These are phyloP conservation scores for Ehretia macrophylla DNA, from an alignment of 257 asterid genomes.

Conservation along the genomic window DNA sequence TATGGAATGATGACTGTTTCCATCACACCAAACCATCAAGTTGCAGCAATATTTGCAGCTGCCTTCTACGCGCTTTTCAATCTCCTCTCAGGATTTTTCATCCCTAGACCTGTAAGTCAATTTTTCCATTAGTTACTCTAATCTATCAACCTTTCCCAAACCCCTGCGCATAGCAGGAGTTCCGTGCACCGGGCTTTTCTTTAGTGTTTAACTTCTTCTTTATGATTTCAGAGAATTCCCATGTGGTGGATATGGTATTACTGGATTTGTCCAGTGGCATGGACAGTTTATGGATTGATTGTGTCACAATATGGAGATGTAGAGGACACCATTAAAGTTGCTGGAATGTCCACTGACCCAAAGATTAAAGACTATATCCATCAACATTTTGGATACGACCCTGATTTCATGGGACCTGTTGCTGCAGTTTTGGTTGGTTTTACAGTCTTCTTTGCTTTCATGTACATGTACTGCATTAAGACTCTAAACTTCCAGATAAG, in stretches of 20 bases:
- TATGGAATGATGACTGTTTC: conserved; percentile 68
- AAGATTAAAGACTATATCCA: conserved; percentile 44
- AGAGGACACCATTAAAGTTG: conserved; percentile 31
- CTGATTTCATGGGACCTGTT: conserved; percentile 39
- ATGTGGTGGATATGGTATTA: conserved; percentile 88
- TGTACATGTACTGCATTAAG: conserved; percentile 46
- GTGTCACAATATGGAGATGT: conserved; percentile 74
- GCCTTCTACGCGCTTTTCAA: conserved; percentile 57
- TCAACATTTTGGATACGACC: conserved; percentile 56
- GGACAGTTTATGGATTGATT: conserved; percentile 81
- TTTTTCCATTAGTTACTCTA: neutral
- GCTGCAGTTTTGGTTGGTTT: conserved; percentile 40
- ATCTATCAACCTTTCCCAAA: neutral
- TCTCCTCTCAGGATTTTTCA: conserved; percentile 58
- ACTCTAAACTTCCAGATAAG: conserved; percentile 49
- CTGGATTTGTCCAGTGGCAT: conserved; percentile 81
- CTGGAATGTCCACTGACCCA: conserved; percentile 38
- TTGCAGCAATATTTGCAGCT: conserved; percentile 42
- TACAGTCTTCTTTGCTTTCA: conserved; percentile 41
- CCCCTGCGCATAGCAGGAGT: neutral
- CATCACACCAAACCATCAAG: conserved; percentile 49
- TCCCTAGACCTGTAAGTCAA: conserved; percentile 55
- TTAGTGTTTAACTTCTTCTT: neutral
- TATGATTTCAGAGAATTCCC: conserved; percentile 49
- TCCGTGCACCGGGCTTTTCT: neutral